These are phyloP conservation scores for Neonothopanus nambi DNA, from an alignment of 1,284 basidiomycete species.

Conservation along the genomic window DNA sequence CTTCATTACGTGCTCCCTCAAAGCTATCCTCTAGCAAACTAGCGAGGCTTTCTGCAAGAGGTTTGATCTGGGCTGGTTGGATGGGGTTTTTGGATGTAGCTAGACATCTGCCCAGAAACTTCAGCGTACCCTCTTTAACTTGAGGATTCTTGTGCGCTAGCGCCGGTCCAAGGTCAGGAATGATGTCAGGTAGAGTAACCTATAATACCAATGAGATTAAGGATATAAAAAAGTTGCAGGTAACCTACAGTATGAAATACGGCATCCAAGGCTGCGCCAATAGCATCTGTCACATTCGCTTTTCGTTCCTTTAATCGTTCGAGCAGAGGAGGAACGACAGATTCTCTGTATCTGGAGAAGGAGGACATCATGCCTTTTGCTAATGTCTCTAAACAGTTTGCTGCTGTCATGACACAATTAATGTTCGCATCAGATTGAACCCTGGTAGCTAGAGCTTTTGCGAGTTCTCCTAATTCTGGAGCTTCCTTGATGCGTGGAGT, in stretches of 20 bases:
- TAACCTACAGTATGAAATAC: slow-evolving; percentile 77
- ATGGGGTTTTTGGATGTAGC: slow-evolving; percentile 70
- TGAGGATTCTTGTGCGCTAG: slow-evolving; percentile 95
- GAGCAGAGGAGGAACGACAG: slow-evolving; percentile 78
- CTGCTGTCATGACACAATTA: slow-evolving; percentile 91
- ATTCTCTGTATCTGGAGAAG: slow-evolving; percentile 79
- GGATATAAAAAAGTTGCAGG: slow-evolving; percentile 12
- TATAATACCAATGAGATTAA: slow-evolving; percentile 35
- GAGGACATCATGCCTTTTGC: slow-evolving; percentile 78
- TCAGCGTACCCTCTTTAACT: slow-evolving; percentile 92
- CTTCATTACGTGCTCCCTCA: slow-evolving; percentile 90
- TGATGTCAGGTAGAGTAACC: slow-evolving; percentile 81
- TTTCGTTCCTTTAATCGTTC: slow-evolving; percentile 97
- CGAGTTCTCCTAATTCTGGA: slow-evolving; percentile 71
- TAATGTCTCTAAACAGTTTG: slow-evolving; percentile 83
- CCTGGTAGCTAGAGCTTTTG: slow-evolving; percentile 77
- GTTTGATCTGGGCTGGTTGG: slow-evolving; percentile 78
- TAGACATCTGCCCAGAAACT: slow-evolving; percentile 85
- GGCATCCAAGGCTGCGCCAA: slow-evolving; percentile 88
- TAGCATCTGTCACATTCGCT: slow-evolving; percentile 84
- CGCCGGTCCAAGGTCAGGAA: slow-evolving; percentile 81
- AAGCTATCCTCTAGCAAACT: slow-evolving; percentile 84
- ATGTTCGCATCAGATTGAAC: slow-evolving; percentile 94
- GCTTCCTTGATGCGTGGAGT: slow-evolving; percentile 81
- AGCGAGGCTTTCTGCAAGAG: slow-evolving; percentile 79